Conservation (phyloP, 176 grass and related monocot species). For the Triticum monococcum region DNA sequence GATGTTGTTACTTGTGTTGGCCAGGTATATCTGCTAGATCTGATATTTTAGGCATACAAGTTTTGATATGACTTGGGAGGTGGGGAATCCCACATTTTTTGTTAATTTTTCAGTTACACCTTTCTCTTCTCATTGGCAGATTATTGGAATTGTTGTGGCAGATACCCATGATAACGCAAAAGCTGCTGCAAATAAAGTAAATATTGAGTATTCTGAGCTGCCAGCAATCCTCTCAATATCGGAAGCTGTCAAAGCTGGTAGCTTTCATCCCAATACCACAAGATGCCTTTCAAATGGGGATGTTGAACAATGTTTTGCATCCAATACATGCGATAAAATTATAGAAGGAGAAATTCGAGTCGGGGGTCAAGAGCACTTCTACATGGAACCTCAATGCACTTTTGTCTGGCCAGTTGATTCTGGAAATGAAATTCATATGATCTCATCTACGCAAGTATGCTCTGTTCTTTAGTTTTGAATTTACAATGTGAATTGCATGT, state of each 20-base stretch:
- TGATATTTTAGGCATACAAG: slow-evolving; percentile 23
- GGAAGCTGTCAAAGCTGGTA: slow-evolving; percentile 67
- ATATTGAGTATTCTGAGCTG: slow-evolving; percentile 76
- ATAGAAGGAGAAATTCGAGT: slow-evolving; percentile 74
- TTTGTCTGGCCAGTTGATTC: slow-evolving; percentile 90
- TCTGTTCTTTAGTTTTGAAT: slow-evolving; percentile 24
- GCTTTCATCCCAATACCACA: slow-evolving; percentile 80
- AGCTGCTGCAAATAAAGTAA: slow-evolving; percentile 74
- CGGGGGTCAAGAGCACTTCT: slow-evolving; percentile 97
- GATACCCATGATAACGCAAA: slow-evolving; percentile 97
- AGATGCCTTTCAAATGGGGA: slow-evolving; percentile 74
- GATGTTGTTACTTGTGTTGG: slow-evolving; percentile 96
- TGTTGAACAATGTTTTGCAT: slow-evolving; percentile 69
- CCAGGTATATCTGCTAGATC: slow-evolving; percentile 64
- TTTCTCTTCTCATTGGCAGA: slow-evolving; percentile 54
- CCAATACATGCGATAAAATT: slow-evolving; percentile 59
- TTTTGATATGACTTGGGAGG: slow-evolving; percentile 24
- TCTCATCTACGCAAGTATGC: slow-evolving; percentile 95
- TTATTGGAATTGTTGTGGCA: slow-evolving; percentile 89
- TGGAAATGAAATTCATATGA: slow-evolving; percentile 98
- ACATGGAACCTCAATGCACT: slow-evolving; percentile 88
- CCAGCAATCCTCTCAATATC: slow-evolving; percentile 84
- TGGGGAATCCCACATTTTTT: neutral
- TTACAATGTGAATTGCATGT: neutral
- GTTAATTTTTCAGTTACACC: slow-evolving; percentile 1